Percentiles rank a stretch among this genome's conserved stretches.
These are phyloP conservation scores for Aspergillus costaricaensis DNA, from an alignment of 2,329 filamentous ascomycete genomes.

Conservation along the genomic window DNA sequence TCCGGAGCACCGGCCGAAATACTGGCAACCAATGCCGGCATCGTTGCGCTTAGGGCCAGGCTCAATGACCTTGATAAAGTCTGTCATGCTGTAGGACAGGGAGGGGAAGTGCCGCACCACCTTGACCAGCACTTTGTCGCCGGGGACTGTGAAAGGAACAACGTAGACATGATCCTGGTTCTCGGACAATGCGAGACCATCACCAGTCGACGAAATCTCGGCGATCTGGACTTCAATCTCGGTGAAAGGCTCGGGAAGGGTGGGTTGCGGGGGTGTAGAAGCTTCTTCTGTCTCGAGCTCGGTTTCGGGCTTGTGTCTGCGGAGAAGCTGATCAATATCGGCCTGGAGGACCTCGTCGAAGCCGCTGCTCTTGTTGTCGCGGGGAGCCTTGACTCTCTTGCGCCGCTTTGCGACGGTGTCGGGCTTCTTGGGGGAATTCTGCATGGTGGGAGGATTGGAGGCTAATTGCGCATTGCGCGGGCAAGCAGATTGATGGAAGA, in stretches of 20 bases:
- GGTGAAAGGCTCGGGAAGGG: conserved; percentile 65
- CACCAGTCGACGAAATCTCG: conserved; percentile 85
- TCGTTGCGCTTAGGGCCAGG: conserved; percentile 78
- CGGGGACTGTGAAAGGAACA: conserved; percentile 84
- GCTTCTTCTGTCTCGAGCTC: conserved; percentile 32
- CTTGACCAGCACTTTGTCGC: conserved; percentile 77
- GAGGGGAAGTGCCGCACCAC: conserved; percentile 70
- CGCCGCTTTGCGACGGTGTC: conserved; percentile 29
- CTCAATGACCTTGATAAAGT: conserved; percentile 75
- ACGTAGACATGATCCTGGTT: conserved; percentile 73
- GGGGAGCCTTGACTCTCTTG: conserved; percentile 57
- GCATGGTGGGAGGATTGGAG: conserved; percentile 26
- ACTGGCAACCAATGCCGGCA: conserved; percentile 73
- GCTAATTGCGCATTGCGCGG: conserved; percentile 25
- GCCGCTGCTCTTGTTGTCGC: conserved; percentile 63
- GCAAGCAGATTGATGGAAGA: conserved; percentile 12
- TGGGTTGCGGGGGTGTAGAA: conserved; percentile 21
- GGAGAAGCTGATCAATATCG: conserved; percentile 58
- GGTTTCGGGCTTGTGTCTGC: conserved; percentile 28
- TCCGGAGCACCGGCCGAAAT: conserved; percentile 84
- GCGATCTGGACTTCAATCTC: conserved; percentile 82
- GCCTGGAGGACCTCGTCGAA: conserved; percentile 66
- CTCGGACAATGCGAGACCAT: conserved; percentile 76
- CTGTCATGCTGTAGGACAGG: conserved; percentile 72
- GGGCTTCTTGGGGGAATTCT: conserved; percentile 28